A percentile compares a stretch with the other conserved stretches of the same genome.
Evolutionary conservation across 176 grass and related monocot genomes (phyloP).

Genomic region (Oryza glumipatula): DNA sequence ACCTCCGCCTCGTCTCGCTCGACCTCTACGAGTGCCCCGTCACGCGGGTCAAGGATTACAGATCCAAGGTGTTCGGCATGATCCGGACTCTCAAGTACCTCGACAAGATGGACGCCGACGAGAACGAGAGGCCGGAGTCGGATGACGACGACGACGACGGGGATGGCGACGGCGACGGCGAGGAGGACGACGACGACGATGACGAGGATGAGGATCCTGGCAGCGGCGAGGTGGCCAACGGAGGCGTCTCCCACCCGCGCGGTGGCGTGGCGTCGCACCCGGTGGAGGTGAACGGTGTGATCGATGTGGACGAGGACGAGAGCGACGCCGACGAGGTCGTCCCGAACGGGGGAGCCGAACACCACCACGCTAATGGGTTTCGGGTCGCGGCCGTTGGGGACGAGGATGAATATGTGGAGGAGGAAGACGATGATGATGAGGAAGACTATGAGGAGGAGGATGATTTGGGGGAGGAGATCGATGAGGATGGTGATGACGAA

Average conservation of each 20-base stretch:
- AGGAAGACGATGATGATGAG: slow-evolving; percentile 60
- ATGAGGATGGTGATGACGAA: slow-evolving; percentile 70
- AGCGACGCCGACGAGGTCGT: slow-evolving; percentile 87
- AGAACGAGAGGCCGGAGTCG: slow-evolving; percentile 95
- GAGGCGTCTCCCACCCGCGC: slow-evolving; percentile 33
- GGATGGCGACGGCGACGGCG: slow-evolving; percentile 59
- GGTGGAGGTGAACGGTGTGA: slow-evolving; percentile 61
- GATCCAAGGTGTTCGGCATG: slow-evolving; percentile 80
- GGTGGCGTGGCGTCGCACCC: slow-evolving; percentile 13
- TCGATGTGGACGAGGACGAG: slow-evolving; percentile 89
- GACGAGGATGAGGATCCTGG: slow-evolving; percentile 77
- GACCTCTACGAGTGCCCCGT: slow-evolving; percentile 97
- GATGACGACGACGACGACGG: slow-evolving; percentile 87
- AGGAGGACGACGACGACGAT: slow-evolving; percentile 67
- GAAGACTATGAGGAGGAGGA: slow-evolving; percentile 72
- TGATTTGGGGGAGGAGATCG: slow-evolving; percentile 81
- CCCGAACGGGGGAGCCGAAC: slow-evolving; percentile 49
- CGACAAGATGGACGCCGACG: slow-evolving; percentile 92
- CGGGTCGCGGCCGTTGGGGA: slow-evolving; percentile 54
- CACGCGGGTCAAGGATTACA: slow-evolving; percentile 83
- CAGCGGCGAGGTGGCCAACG: slow-evolving; percentile 80
- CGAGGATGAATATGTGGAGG: slow-evolving; percentile 68
- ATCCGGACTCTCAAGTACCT: slow-evolving; percentile 91
- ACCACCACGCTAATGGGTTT: slow-evolving; percentile 69
- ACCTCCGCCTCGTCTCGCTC: slow-evolving; percentile 76